Conservation (phyloP, 1,139 yeast genomes). For the Kodamaea alishanica region DNA sequence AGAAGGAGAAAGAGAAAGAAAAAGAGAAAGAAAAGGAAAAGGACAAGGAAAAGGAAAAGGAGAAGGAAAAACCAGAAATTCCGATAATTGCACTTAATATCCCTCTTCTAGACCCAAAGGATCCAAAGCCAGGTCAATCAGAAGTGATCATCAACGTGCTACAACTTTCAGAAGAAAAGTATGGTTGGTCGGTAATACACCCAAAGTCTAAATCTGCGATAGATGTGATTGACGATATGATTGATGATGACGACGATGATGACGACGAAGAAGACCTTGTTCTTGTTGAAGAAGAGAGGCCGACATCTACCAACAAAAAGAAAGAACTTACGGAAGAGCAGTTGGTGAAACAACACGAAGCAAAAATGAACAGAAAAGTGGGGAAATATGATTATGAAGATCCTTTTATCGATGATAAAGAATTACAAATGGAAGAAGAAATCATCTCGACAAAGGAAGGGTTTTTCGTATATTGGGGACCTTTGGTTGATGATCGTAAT, state of each 20-base stretch:
- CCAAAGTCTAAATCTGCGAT: conserved; percentile 62
- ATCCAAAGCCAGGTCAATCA: conserved; percentile 60
- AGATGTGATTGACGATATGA: conserved; percentile 60
- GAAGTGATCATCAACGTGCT: conserved; percentile 77
- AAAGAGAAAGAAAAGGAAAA: conserved; percentile 18
- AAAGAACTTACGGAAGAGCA: conserved; percentile 47
- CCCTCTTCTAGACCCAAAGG: conserved; percentile 48
- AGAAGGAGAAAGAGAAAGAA: conserved; percentile 14
- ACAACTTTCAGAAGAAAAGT: conserved; percentile 78
- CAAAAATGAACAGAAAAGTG: conserved; percentile 58
- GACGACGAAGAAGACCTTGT: conserved; percentile 48
- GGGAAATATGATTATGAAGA: conserved; percentile 92
- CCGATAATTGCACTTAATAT: conserved; percentile 55
- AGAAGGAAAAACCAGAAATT: conserved; percentile 27
- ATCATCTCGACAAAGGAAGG: conserved; percentile 93
- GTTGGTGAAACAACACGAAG: conserved; percentile 39
- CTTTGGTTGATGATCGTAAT: conserved; percentile 64
- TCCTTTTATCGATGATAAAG: conserved; percentile 96
- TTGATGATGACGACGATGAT: conserved; percentile 58
- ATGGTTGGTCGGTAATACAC: conserved; percentile 73
- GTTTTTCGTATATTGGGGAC: conserved; percentile 94
- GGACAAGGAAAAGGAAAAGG: conserved; percentile 18
- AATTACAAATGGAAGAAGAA: conserved; percentile 88
- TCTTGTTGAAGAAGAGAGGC: conserved; percentile 43
- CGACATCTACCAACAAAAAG: conserved; percentile 19